Base-by-base conservation (phyloP, 257 asterid genomes). In the Solanum clarkiae region DNA sequence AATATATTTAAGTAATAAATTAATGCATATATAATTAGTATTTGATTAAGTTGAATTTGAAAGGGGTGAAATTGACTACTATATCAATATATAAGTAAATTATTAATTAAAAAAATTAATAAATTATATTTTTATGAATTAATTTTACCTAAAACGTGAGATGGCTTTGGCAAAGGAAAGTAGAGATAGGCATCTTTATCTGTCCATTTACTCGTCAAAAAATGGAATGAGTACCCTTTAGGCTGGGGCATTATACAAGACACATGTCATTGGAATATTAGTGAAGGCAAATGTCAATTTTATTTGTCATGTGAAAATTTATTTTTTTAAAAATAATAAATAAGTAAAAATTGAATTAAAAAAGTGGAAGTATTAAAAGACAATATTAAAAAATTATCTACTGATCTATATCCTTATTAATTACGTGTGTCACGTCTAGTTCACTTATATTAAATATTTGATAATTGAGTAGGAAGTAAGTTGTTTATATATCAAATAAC, bases 1-100 rank as follows among this genome's bases (percentile, higher is more conserved):
- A 6, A 0, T 10, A 0, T 10, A 60, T 1, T 1, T 32, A 32
- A 32, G 5, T 62, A 12, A 0, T 59, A 4, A n/a, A 56, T 17
- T 56, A 11, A 56, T 56, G 11, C 6, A 18, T 18, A 0, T 18
- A 18, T 57, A 57, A 8, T 18, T 57, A 29, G 3, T 29, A 57
- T 57, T 57, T 57, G 20, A 42, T 57, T 57, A 3, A 62, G 2
- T 0, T 5, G 4, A 22, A 62, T 5, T 13, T 22, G 8, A 22
- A 62, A 1, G 0, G 11, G 10, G 22, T 0, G 2, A 65, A 65
- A 26, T 13, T 1, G 7, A 65, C 10, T 26, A 26, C 2, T 3
- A 45, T 1, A 55, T 10, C 14, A 65, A 3, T 26, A 0, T 1
- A 4, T 65, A 1, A 65, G 8, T 29, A 11, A 29, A 65, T 7